A percentile compares a stretch with the other conserved stretches of the same genome.
phyloP scores from a whole-genome alignment of 1,139 yeast genomes.

The Zygotorulaspora mrakii region DNA sequence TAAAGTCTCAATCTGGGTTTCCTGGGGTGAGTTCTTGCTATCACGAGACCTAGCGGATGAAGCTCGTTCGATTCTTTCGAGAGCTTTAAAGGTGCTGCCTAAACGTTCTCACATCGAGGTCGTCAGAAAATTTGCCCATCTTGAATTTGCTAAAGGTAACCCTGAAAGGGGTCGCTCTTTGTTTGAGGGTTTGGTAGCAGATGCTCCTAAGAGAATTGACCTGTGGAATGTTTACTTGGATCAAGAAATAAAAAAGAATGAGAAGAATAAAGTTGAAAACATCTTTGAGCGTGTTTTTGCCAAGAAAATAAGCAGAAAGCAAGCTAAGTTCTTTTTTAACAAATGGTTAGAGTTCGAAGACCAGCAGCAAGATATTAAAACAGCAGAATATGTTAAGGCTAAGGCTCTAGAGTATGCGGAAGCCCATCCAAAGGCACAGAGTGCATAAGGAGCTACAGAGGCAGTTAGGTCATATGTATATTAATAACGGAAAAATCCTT shows the following conservation, averaged over 20 bases:
- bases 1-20: constrained; percentile 68
- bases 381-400: constrained; percentile 81
- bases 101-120: constrained; percentile 75
- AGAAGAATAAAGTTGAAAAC: constrained; percentile 63
- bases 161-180: constrained; percentile 91
- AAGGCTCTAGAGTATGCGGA: constrained; percentile 78
- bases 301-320: constrained; percentile 76
- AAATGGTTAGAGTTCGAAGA: constrained; percentile 88
- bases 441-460: neutral
- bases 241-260: constrained; percentile 72
- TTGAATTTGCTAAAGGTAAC: constrained; percentile 84
- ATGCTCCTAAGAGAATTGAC: constrained; percentile 88
- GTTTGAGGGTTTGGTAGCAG: constrained; percentile 86
- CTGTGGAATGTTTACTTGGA: constrained; percentile 94
- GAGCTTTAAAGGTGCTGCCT: constrained; percentile 69
- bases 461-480: constrained; percentile 6
- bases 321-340: constrained; percentile 90
- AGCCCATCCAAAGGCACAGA: constrained; percentile 13
- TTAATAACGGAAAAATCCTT: neutral
- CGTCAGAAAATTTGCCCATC: constrained; percentile 82
- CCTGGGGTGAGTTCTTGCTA: constrained; percentile 70
- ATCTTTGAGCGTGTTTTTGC: constrained; percentile 75
- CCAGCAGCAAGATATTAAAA: constrained; percentile 60
- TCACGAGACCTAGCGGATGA: constrained; percentile 53
- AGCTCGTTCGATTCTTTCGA: constrained; percentile 67